Base-by-base conservation (phyloP, 176 grass and related monocot genomes). In the Musa beccarii region DNA sequence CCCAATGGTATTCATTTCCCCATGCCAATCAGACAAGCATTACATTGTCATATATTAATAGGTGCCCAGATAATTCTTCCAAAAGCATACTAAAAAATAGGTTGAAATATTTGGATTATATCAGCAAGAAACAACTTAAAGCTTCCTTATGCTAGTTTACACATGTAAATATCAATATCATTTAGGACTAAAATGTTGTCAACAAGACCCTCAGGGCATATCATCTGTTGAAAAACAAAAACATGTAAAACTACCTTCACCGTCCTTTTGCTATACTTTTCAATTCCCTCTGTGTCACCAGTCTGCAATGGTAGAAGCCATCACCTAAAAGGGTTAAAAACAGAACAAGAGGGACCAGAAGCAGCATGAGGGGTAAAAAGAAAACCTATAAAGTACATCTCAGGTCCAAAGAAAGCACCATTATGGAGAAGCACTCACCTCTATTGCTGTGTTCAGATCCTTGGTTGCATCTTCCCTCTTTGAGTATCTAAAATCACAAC, bases 221-320 rank as follows among this genome's bases (percentile, higher is more conserved):
- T 12, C 63, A 20, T 66, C 22, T 19, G 23, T 52, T 66, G 17
- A 21, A 66, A 16, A 53, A 9, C 21, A 69, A n/a, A 49, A 63
- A 63, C 10, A 52, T 63, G 10, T 2, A 71, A 23, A 22, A 80
- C 63, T 86, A 98, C 90, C 88, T 85, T 91, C 5, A 98, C 88
- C 54, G 88, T 98, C 77, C 88, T 91, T 89, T 98, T 93, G 86
- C 90, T 98, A 72, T 87, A 86, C 53, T 93, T 98, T 81, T 93
- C 95, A 81, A 91, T 56, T 50, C 84, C 85, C 26, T 91, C 84
- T n/a, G 82, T 76, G 82, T 98, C 86, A 75, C 90, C 88, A 86
- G 61, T 79, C 95, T 93, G 78, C 63, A 89, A 83, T 2, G 83
- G 55, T 63, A 79, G 51, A 83, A 84, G 61, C 78, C 19, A 63